Base-by-base conservation (phyloP, 768 basidiomycete species). In the Tubosaeta brunneosetosa region DNA sequence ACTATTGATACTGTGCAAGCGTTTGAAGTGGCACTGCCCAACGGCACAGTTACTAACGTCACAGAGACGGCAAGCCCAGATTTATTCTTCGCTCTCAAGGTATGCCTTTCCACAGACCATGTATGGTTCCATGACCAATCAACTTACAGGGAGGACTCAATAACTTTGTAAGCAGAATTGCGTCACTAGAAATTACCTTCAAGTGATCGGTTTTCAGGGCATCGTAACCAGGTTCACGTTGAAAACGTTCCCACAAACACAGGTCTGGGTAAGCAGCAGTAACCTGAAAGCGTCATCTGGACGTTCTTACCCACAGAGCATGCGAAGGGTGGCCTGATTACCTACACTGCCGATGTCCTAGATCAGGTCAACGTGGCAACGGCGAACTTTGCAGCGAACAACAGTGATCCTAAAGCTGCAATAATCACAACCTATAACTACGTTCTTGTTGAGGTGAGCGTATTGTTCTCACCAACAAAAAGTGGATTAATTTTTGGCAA, bases 141-240 rank as follows among this genome's bases (percentile, higher is more conserved):
- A 17, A 11, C 32, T 19, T 1, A 3, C 49, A 84, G 80, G 85
- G 84, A 31, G 84, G 83, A 10, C 62, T 73, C 56, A 84, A 86
- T 55, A 86, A 86, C 55, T 85, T 83, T 52, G 76, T 76, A 41
- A 9, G 66, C 47, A 12, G 17, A 17, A 25, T 32, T 9, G 2
- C 17, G 50, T 14, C 40, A 5, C 19, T 33, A 6, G 7, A 2
- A 3, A 16, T 1, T 7, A 42, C 34, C 6, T n/a, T 19, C 26
- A 22, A n/a, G 7, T 51, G 6, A 52, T 27, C 27, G 7, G 12
- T 1, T 4, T 34, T 13, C 36, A 77, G 75, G 85, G 84, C 1
- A 78, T 85, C 33, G 80, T 85, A 3, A 85, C 83, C 1, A 73
- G 66, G 38, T 80, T 86, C 58, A 80, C 77, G 0, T 49, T 86